Evolutionary conservation across 352 stramenopile species (phyloP).

Genomic region (Pythium utonaiense): DNA sequence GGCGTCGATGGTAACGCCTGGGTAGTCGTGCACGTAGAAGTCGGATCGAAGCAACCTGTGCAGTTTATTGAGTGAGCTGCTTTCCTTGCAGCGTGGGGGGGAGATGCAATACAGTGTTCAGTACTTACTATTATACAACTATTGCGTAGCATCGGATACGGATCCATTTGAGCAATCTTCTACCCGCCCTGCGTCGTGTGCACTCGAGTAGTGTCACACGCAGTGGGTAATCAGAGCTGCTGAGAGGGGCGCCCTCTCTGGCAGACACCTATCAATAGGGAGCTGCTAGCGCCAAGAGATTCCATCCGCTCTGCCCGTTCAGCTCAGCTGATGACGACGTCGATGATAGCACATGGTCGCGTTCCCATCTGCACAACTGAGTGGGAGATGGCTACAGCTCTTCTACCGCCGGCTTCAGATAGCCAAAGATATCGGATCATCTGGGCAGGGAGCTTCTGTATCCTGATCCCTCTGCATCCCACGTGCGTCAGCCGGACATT

Average conservation of each 20-base stretch:
- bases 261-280: background rate
- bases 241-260: background rate
- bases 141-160: too few species aligned
- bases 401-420: background rate
- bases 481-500: background rate
- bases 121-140: too few species aligned
- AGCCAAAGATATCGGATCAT: background rate
- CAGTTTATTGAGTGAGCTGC: too few species aligned
- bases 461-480: background rate
- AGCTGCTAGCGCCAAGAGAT: background rate
- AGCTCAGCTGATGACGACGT: too few species aligned
- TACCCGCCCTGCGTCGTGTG: too few species aligned
- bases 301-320: background rate
- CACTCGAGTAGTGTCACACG: too few species aligned
- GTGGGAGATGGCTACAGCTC: conserved; percentile 2
- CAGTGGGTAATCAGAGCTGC: too few species aligned
- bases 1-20: background rate
- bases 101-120: too few species aligned
- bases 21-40: background rate
- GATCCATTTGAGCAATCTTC: too few species aligned
- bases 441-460: background rate
- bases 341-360: background rate
- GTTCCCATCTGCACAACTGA: background rate
- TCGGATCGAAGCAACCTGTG: background rate
- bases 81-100: too few species aligned